Evolutionary conservation across 2,329 filamentous ascomycete species (phyloP).

Genomic region (Pyricularia grisea): DNA sequence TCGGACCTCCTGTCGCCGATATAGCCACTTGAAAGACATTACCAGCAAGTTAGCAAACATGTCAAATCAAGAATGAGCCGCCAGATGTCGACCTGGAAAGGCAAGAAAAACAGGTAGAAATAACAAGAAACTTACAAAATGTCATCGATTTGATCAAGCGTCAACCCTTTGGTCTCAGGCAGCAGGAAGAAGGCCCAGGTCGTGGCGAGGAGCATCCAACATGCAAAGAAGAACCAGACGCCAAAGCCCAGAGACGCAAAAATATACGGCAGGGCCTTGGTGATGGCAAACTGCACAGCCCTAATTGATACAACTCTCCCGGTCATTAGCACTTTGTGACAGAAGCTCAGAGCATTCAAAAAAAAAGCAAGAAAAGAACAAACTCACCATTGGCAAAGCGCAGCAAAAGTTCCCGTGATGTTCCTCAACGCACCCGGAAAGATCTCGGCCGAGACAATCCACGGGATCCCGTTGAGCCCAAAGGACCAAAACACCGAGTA

Average conservation of each 20-base stretch:
- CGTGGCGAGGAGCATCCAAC: slow-evolving; percentile 36
- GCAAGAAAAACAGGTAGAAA: background rate
- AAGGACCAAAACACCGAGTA: slow-evolving; percentile 42
- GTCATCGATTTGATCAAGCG: slow-evolving; percentile 41
- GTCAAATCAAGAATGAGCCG: background rate
- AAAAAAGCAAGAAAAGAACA: background rate
- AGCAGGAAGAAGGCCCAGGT: slow-evolving; percentile 41
- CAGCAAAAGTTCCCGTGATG: slow-evolving; percentile 29
- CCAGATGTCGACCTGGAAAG: background rate
- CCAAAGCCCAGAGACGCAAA: slow-evolving; percentile 34
- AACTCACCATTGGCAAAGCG: slow-evolving; percentile 26
- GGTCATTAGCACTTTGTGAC: background rate
- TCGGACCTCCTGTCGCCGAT: too few species aligned
- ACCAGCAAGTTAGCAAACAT: background rate
- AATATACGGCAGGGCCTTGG: slow-evolving; percentile 34
- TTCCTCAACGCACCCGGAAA: slow-evolving; percentile 33
- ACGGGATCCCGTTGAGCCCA: slow-evolving; percentile 34
- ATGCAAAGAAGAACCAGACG: slow-evolving; percentile 48
- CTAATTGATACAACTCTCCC: background rate
- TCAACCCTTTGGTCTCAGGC: slow-evolving; percentile 45
- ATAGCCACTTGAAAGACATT: background rate
- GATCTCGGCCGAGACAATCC: slow-evolving; percentile 34
- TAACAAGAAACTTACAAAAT: slow-evolving; percentile 8
- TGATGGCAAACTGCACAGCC: slow-evolving; percentile 32
- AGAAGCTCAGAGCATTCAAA: too few species aligned